phyloP scores from a whole-genome alignment of 805 yeast genomes.

The Torulaspora franciscae region DNA sequence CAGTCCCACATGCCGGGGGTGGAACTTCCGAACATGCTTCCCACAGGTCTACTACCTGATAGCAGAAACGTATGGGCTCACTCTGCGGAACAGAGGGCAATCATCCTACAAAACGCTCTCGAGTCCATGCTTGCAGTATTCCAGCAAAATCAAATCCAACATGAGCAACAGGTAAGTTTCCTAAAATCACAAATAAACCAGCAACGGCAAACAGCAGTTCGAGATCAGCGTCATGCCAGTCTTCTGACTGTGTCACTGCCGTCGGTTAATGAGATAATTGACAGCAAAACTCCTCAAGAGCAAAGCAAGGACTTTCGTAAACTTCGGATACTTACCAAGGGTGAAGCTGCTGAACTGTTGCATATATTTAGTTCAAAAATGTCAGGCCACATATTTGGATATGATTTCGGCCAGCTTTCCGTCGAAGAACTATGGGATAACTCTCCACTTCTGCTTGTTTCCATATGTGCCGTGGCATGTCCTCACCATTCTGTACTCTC shows the following conservation, averaged over 20 bases:
- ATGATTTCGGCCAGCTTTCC: constrained; percentile 48
- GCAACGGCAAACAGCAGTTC: constrained; percentile 2
- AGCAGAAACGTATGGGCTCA: constrained; percentile 4
- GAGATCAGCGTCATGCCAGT: not conserved
- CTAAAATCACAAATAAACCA: constrained; percentile 14
- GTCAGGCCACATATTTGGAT: constrained; percentile 63
- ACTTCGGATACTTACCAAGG: constrained; percentile 30
- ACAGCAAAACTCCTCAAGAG: not conserved
- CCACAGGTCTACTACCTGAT: not conserved
- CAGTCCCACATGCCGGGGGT: not conserved
- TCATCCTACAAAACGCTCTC: constrained; percentile 39
- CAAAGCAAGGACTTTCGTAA: constrained; percentile 7
- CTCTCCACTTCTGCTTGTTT: constrained; percentile 54
- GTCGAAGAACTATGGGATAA: constrained; percentile 48
- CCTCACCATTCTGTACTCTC: constrained; percentile 47
- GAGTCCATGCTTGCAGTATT: constrained; percentile 38
- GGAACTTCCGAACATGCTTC: not conserved
- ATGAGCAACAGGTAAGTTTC: constrained; percentile 17
- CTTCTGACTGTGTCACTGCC: constrained; percentile 6
- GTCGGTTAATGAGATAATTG: constrained; percentile 10
- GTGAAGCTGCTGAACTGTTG: constrained; percentile 43
- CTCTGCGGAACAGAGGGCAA: constrained; percentile 37
- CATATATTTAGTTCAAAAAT: constrained; percentile 50
- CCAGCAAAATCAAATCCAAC: constrained; percentile 25
- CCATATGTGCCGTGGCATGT: constrained; percentile 58